These are phyloP conservation scores for Orbilia ellipsospora DNA, from an alignment of 2,329 filamentous ascomycete species.

Conservation along the genomic window DNA sequence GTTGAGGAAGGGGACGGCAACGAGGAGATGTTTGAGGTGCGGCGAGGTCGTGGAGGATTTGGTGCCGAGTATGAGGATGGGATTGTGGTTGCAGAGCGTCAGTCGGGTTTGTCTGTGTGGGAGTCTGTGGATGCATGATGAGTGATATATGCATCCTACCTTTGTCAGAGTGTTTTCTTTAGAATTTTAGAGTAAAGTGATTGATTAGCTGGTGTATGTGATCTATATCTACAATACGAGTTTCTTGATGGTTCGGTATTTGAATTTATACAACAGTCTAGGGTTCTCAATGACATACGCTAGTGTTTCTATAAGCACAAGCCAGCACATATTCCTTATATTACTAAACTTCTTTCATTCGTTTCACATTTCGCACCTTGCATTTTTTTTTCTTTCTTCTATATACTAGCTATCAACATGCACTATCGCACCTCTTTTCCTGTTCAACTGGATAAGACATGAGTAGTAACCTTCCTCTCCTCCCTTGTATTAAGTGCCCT, in stretches of 20 bases:
- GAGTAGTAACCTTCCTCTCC: background rate
- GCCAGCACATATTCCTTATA: too few species aligned
- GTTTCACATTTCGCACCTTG: conserved; percentile 1
- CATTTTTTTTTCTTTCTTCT: too few species aligned
- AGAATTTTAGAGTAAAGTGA: background rate
- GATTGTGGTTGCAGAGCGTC: conserved; percentile 58
- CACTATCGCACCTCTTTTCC: background rate
- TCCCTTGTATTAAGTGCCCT: background rate
- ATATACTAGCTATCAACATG: too few species aligned
- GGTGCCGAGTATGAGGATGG: conserved; percentile 60
- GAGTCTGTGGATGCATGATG: conserved; percentile 60
- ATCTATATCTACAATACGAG: background rate
- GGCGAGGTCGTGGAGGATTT: conserved; percentile 59
- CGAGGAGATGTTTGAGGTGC: conserved; percentile 58
- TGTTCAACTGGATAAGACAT: too few species aligned
- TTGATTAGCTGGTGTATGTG: background rate
- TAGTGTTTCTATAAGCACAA: too few species aligned
- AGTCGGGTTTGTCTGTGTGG: conserved; percentile 60
- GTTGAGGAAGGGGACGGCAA: conserved; percentile 56
- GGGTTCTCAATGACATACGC: too few species aligned
- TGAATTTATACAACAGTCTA: background rate
- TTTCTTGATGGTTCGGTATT: background rate
- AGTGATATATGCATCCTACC: conserved; percentile 5
- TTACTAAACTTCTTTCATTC: background rate
- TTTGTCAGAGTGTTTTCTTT: conserved; percentile 8